Evolutionary conservation across 2,329 filamentous ascomycete genomes (phyloP).

Genomic region (Fusarium solani-melongenae): DNA sequence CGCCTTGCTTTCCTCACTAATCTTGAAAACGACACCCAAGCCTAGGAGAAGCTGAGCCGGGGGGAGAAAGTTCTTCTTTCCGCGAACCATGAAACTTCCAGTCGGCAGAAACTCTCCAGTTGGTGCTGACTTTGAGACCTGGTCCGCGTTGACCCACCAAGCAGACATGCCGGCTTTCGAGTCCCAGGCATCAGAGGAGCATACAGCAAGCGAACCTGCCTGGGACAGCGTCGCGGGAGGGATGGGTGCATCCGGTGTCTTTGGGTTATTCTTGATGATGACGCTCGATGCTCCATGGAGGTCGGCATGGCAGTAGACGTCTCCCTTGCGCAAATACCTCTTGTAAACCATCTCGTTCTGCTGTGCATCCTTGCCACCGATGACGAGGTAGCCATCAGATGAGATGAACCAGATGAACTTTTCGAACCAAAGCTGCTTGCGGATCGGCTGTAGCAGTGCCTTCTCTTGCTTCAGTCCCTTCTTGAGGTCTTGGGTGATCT

Average conservation of each 20-base stretch:
- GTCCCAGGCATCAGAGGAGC: slow-evolving; percentile 92
- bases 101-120: slow-evolving; percentile 82
- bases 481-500: slow-evolving; percentile 86
- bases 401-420: slow-evolving; percentile 97
- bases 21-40: slow-evolving; percentile 86
- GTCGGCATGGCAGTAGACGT: slow-evolving; percentile 93
- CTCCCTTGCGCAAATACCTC: slow-evolving; percentile 85
- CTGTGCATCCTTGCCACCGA: slow-evolving; percentile 87
- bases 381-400: slow-evolving; percentile 91
- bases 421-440: slow-evolving; percentile 93
- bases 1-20: slow-evolving; percentile 87
- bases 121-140: slow-evolving; percentile 86
- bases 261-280: slow-evolving; percentile 88
- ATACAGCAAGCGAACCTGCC: slow-evolving; percentile 86
- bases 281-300: slow-evolving; percentile 85
- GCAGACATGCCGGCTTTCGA: slow-evolving; percentile 95
- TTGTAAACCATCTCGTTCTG: slow-evolving; percentile 95
- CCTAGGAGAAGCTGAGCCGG: slow-evolving; percentile 89
- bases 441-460: slow-evolving; percentile 82
- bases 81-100: slow-evolving; percentile 83
- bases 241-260: slow-evolving; percentile 83
- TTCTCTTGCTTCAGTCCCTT: slow-evolving; percentile 94
- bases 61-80: slow-evolving; percentile 91
- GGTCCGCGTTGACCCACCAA: slow-evolving; percentile 93
- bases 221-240: slow-evolving; percentile 92